Base-by-base conservation (phyloP, 768 basidiomycete genomes). In the Boletus subcaerulescens region DNA sequence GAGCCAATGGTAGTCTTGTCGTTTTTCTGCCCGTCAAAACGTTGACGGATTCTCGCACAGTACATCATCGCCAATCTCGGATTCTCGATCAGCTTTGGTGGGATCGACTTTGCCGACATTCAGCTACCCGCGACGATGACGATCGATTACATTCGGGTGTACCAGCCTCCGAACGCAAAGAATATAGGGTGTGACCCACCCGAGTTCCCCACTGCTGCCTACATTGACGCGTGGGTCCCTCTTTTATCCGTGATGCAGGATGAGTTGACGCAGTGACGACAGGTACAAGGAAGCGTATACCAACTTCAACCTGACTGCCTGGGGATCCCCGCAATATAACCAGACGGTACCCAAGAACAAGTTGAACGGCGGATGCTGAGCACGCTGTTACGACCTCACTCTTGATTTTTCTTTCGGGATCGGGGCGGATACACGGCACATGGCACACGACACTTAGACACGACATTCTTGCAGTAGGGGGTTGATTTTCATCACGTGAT, bases 101-200 rank as follows among this genome's bases (percentile, higher is more conserved):
- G 68, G 9, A 81, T 90, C 61, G 83, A 91, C 60, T 76, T 83
- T 50, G 73, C 74, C 6, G 61, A 81, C 38, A 65, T 90, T 29
- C 68, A 70, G 18, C 77, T 86, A 62, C 83, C 83, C 5, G 68
- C 80, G 10, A 76, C 74, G 26, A 86, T 94, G 87, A 74, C 74
- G 51, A 73, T 94, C 47, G 93, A 96, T 65, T 95, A 84, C 55
- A 83, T 95, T 53, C 82, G 93, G 2, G 88, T 96, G 13, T 89
- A 87, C 62, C 87, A 87, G 60, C 72, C 74, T 24, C 68, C 74
- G 48, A 68, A 73, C 53, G 60, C 67, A 11, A 70, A 75, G 59
- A 84, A 84, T 57, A 72, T 83, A 38, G 83, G 86, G 14, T 87
- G 85, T 59, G 88, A 93, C 63, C 91, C 93, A 5, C 61, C 70